Percentiles rank a stretch among this genome's conserved stretches.
Conservation (phyloP, 1,284 basidiomycete species). For the Mrakiaceae sp. region DNA sequence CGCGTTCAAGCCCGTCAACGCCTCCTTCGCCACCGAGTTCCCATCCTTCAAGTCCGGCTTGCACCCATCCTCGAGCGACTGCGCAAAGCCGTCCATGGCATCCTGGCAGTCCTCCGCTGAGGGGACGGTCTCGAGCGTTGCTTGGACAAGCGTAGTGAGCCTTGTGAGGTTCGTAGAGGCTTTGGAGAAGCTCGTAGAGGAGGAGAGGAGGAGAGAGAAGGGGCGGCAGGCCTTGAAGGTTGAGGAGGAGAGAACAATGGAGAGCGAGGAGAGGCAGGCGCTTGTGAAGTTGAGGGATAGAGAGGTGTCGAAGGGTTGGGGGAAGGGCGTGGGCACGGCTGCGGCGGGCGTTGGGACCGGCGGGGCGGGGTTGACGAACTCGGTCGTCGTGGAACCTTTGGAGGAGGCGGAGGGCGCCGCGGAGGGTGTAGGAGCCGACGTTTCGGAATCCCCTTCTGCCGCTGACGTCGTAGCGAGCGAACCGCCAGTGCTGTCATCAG, state of each 20-base stretch:
- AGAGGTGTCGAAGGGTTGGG: conserved; percentile 57
- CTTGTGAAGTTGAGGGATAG: conserved; percentile 52
- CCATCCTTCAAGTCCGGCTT: conserved; percentile 42
- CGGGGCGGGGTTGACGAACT: not conserved
- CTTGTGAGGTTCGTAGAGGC: conserved; percentile 51
- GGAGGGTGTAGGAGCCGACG: not conserved
- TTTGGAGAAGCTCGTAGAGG: conserved; percentile 47
- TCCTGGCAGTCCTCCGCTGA: conserved; percentile 37
- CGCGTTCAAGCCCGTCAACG: conserved; percentile 45
- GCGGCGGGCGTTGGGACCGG: not conserved
- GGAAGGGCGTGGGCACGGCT: conserved; percentile 25
- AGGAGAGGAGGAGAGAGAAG: conserved; percentile 58
- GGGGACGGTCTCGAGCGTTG: not conserved
- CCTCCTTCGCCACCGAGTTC: conserved; percentile 43
- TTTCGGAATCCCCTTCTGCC: not conserved
- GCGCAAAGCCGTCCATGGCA: conserved; percentile 53
- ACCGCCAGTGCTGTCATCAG: not conserved
- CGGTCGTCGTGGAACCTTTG: not conserved
- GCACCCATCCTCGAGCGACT: conserved; percentile 42
- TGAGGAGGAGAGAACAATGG: conserved; percentile 51
- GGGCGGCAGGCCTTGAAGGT: conserved; percentile 59
- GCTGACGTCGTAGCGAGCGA: not conserved
- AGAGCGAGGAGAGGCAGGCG: conserved; percentile 55
- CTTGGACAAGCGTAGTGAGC: conserved; percentile 49
- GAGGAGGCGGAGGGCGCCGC: not conserved